Percentiles rank a stretch among this genome's conserved stretches.
Conservation (phyloP, 768 basidiomycete genomes). For the Pulveroboletus frians region DNA sequence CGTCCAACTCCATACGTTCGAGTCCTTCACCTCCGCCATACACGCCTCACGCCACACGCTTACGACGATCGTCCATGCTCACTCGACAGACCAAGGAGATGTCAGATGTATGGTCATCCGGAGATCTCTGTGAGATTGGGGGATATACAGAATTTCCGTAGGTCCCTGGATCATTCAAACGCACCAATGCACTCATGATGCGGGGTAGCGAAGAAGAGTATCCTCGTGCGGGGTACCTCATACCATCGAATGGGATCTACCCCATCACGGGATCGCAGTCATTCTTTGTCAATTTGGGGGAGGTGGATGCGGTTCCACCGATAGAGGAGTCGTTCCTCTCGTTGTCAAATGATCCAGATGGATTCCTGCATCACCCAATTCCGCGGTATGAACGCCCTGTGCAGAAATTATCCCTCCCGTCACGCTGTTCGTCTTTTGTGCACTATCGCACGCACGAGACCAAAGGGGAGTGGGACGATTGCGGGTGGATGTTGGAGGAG, state of each 20-base stretch:
- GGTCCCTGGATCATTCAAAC: neutral
- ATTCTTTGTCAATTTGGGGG: conserved; percentile 39
- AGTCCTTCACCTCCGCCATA: neutral
- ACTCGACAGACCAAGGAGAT: conserved; percentile 10
- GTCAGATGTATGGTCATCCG: conserved; percentile 4
- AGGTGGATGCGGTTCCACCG: conserved; percentile 25
- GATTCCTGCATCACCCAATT: conserved; percentile 16
- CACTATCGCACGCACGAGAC: conserved; percentile 15
- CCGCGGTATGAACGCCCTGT: conserved; percentile 27
- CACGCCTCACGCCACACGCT: neutral
- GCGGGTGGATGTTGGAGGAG: conserved; percentile 40
- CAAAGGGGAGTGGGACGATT: conserved; percentile 30
- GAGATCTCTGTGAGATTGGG: neutral
- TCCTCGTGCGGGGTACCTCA: neutral
- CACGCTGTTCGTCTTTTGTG: conserved; percentile 27
- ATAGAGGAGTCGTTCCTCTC: conserved; percentile 43
- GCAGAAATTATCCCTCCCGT: conserved; percentile 30
- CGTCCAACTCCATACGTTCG: conserved; percentile 3
- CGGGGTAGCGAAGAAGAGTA: conserved; percentile 5
- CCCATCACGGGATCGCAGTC: conserved; percentile 40
- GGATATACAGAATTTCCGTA: conserved; percentile 10
- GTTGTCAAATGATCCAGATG: conserved; percentile 32
- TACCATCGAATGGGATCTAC: conserved; percentile 32
- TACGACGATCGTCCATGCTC: conserved; percentile 16
- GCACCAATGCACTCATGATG: neutral